A percentile compares a stretch with the other conserved stretches of the same genome.
Evolutionary conservation across 441 rosid species (phyloP).

Genomic region (Populus trichocarpa): DNA sequence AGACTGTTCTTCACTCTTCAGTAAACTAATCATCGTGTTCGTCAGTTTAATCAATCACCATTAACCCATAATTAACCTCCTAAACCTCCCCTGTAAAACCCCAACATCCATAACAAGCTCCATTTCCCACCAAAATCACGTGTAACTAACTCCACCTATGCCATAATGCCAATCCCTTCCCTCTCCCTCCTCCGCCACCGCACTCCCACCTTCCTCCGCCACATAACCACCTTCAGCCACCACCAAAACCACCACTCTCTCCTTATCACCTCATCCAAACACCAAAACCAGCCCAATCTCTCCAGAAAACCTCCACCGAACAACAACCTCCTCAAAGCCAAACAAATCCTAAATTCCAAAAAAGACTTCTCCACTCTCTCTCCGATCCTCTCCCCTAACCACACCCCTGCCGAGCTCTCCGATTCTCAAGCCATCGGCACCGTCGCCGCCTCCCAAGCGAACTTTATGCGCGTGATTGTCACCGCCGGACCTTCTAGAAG

Average conservation of each 20-base stretch:
- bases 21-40: too few species aligned
- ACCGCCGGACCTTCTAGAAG: background rate
- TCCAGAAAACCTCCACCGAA: slow-evolving; percentile 45
- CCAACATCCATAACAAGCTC: too few species aligned
- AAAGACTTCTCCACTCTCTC: slow-evolving; percentile 60
- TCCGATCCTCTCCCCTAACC: slow-evolving; percentile 54
- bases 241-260: slow-evolving; percentile 15
- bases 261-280: slow-evolving; percentile 36
- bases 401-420: slow-evolving; percentile 41
- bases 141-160: too few species aligned
- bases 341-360: slow-evolving; percentile 27
- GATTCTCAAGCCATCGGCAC: slow-evolving; percentile 79
- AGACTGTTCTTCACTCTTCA: too few species aligned
- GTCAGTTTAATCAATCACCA: too few species aligned
- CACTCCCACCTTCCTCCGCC: slow-evolving; percentile 39
- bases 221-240: slow-evolving; percentile 5
- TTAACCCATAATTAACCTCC: too few species aligned
- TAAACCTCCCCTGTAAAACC: too few species aligned
- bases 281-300: slow-evolving; percentile 26
- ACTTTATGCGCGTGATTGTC: slow-evolving; percentile 90
- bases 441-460: slow-evolving; percentile 84
- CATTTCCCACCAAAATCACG: too few species aligned
- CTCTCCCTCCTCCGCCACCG: slow-evolving; percentile 56
- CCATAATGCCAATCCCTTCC: too few species aligned
- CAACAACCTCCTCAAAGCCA: slow-evolving; percentile 66